These are phyloP conservation scores for Lasiosphaeria miniovina DNA, from an alignment of 495 filamentous ascomycete species.

Conservation along the genomic window DNA sequence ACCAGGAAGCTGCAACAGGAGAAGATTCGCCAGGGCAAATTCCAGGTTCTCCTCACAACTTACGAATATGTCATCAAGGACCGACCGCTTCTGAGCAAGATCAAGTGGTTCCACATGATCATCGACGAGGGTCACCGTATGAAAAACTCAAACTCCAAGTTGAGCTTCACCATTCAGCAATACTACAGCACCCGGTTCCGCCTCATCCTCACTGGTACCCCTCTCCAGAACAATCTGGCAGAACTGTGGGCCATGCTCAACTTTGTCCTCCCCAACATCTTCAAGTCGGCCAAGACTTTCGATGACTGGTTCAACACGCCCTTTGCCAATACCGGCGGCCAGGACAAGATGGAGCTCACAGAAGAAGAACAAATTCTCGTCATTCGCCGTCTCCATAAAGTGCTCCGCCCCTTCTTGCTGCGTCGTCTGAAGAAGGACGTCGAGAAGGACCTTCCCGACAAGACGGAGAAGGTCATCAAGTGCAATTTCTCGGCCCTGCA, in stretches of 20 bases:
- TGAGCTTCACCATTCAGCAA: slow-evolving; percentile 88
- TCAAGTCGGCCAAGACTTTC: slow-evolving; percentile 98
- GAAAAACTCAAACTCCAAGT: slow-evolving; percentile 98
- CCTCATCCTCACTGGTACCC: slow-evolving; percentile 94
- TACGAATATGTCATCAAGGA: slow-evolving; percentile 99
- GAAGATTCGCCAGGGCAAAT: slow-evolving; percentile 88
- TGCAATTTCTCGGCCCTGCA: slow-evolving; percentile 96
- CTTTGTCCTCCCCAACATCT: slow-evolving; percentile 96
- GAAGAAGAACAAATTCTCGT: slow-evolving; percentile 99
- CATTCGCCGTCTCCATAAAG: slow-evolving; percentile 97
- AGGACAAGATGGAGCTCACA: slow-evolving; percentile 96
- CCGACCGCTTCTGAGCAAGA: slow-evolving; percentile 86
- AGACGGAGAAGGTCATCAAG: slow-evolving; percentile 98
- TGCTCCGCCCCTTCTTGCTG: slow-evolving; percentile 92
- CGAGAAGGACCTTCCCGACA: slow-evolving; percentile 96
- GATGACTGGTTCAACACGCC: slow-evolving; percentile 99
- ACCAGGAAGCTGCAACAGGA: slow-evolving; percentile 87
- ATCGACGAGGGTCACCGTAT: slow-evolving; percentile 99
- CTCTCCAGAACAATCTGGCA: slow-evolving; percentile 93
- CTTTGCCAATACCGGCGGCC: slow-evolving; percentile 95
- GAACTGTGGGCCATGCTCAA: slow-evolving; percentile 97
- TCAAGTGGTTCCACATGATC: slow-evolving; percentile 99
- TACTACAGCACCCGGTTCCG: slow-evolving; percentile 95
- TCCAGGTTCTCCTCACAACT: slow-evolving; percentile 94
- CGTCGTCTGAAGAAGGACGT: slow-evolving; percentile 99